A percentile compares a stretch with the other conserved stretches of the same genome.
Evolutionary conservation across 2,329 filamentous ascomycete species (phyloP).

Genomic region (Talaromyces sp.): DNA sequence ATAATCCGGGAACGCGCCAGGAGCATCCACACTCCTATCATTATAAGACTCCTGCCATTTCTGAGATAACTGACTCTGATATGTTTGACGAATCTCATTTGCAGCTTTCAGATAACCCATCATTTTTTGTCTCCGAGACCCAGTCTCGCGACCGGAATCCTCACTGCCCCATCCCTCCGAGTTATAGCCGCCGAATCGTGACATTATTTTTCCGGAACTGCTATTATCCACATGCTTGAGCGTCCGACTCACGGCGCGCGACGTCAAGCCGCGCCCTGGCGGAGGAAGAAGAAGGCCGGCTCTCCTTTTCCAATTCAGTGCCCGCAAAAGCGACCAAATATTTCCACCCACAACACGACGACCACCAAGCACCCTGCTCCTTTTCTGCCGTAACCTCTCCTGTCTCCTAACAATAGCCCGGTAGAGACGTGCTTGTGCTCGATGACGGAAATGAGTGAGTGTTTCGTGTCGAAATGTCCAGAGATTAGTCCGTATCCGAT

Average conservation of each 20-base stretch:
- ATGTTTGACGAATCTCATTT: constrained; percentile 65
- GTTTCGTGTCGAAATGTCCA: constrained; percentile 69
- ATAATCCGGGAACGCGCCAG: constrained; percentile 77
- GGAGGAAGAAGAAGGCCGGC: constrained; percentile 7
- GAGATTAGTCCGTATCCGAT: constrained; percentile 61
- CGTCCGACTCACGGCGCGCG: constrained; percentile 9
- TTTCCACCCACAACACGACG: constrained; percentile 42
- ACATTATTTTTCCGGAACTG: constrained; percentile 12
- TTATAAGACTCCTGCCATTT: constrained; percentile 40
- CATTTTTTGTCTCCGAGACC: constrained; percentile 71
- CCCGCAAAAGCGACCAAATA: constrained; percentile 34
- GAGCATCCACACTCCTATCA: constrained; percentile 52
- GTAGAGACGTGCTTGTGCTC: constrained; percentile 71
- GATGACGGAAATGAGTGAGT: constrained; percentile 64
- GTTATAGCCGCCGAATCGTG: constrained; percentile 21
- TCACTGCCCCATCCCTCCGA: constrained; percentile 24
- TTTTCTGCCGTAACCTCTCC: constrained; percentile 7
- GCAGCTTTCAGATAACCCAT: constrained; percentile 67
- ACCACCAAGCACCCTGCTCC: neutral
- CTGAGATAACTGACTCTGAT: constrained; percentile 53
- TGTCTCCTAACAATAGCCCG: constrained; percentile 62
- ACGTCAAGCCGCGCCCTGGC: constrained; percentile 14
- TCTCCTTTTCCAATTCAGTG: constrained; percentile 6
- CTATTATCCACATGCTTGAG: constrained; percentile 15
- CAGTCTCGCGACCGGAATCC: constrained; percentile 50